Evolutionary conservation across 2,329 filamentous ascomycete species (phyloP).

Genomic region (Pyrenochaeta sp.): DNA sequence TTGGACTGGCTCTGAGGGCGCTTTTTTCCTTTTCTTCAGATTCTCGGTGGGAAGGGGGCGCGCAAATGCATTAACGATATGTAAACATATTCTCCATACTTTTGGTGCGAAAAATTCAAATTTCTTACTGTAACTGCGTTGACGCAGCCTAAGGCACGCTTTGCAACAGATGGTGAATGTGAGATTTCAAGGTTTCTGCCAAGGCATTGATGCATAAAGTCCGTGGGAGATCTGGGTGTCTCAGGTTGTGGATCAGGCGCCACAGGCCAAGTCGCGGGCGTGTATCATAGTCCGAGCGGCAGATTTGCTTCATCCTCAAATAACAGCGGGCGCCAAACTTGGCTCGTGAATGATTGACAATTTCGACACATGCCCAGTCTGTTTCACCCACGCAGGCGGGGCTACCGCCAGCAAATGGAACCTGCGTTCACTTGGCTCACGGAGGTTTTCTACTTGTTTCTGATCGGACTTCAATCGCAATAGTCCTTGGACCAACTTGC

Average conservation of each 20-base stretch:
- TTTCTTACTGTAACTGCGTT: background rate
- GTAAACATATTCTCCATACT: constrained; percentile 37
- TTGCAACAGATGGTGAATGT: constrained; percentile 2
- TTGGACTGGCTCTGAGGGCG: constrained; percentile 42
- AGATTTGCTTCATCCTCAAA: background rate
- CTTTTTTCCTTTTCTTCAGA: constrained; percentile 25
- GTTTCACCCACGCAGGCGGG: no score
- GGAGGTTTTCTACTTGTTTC: no score
- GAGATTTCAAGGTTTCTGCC: background rate
- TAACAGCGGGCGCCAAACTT: background rate
- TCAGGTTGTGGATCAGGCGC: constrained; percentile 19
- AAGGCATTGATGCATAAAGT: constrained; percentile 10
- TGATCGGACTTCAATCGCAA: no score
- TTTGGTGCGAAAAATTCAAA: no score
- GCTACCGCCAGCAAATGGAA: no score
- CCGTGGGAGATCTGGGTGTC: constrained; percentile 17
- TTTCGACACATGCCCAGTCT: no score
- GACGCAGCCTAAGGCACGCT: background rate
- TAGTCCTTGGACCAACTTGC: no score
- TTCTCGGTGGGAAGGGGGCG: no score
- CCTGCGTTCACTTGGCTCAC: no score
- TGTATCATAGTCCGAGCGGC: constrained; percentile 18
- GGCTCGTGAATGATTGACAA: background rate
- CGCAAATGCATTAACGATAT: constrained; percentile 35
- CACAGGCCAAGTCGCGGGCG: constrained; percentile 12